phyloP scores from a whole-genome alignment of 768 basidiomycete genomes.

The Phlebiopsis gigantea region DNA sequence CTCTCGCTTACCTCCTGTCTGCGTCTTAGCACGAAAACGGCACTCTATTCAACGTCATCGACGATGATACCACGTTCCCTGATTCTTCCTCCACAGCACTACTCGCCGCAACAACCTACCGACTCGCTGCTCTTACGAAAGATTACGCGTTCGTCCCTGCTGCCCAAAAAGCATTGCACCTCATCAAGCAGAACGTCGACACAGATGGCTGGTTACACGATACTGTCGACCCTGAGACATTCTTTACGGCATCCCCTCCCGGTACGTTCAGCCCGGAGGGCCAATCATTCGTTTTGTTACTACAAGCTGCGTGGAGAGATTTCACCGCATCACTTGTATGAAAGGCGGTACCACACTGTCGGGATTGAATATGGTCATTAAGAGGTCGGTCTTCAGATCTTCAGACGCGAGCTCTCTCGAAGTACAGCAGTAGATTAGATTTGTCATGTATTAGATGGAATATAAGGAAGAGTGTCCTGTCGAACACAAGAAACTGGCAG shows the following conservation, averaged over 20 bases:
- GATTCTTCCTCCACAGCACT: slow-evolving; percentile 55
- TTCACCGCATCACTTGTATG: slow-evolving; percentile 1
- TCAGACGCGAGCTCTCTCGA: background rate
- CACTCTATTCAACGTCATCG: slow-evolving; percentile 48
- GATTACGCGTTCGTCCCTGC: slow-evolving; percentile 31
- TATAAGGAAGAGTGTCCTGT: background rate
- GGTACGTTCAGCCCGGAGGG: slow-evolving; percentile 48
- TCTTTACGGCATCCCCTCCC: slow-evolving; percentile 31
- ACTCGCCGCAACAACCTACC: slow-evolving; percentile 51
- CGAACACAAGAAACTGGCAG: background rate
- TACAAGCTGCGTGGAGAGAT: slow-evolving; percentile 40
- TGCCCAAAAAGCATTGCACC: slow-evolving; percentile 35
- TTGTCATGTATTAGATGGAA: background rate
- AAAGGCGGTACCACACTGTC: background rate
- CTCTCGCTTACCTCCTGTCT: background rate
- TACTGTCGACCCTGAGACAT: slow-evolving; percentile 47
- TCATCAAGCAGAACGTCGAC: slow-evolving; percentile 35
- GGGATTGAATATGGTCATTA: background rate
- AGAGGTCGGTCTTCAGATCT: background rate
- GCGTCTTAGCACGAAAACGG: slow-evolving; percentile 34
- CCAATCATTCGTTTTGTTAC: slow-evolving; percentile 52
- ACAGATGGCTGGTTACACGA: slow-evolving; percentile 38
- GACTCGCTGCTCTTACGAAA: slow-evolving; percentile 41
- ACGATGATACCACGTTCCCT: slow-evolving; percentile 42
- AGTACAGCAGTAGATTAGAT: too few relatives aligned